These are phyloP conservation scores for Hygrophorus pudorinus DNA, from an alignment of 768 basidiomycete species.

Conservation along the genomic window DNA sequence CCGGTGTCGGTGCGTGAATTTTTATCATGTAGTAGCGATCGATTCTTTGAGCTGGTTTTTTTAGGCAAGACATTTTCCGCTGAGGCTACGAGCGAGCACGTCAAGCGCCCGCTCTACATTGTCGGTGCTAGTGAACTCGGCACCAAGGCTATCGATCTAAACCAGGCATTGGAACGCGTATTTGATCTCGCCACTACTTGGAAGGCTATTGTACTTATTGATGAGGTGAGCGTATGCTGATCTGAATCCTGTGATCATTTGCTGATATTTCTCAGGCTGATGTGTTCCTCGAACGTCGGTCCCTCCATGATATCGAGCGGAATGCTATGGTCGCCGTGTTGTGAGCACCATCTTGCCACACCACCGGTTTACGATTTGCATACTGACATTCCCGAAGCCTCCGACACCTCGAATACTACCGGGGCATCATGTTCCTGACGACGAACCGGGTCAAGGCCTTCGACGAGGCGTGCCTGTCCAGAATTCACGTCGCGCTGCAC, in stretches of 20 bases:
- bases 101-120: slow-evolving; percentile 41
- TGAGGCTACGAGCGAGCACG: slow-evolving; percentile 44
- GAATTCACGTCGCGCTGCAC: slow-evolving; percentile 57
- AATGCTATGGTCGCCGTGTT: slow-evolving; percentile 71
- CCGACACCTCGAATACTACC: slow-evolving; percentile 48
- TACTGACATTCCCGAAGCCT: slow-evolving; percentile 15
- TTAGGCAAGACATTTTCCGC: slow-evolving; percentile 44
- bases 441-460: slow-evolving; percentile 50
- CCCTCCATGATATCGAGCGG: slow-evolving; percentile 50
- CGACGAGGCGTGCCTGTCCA: slow-evolving; percentile 61
- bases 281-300: slow-evolving; percentile 64
- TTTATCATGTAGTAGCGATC: background rate
- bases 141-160: slow-evolving; percentile 33
- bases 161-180: slow-evolving; percentile 33
- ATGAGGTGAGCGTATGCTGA: slow-evolving; percentile 22
- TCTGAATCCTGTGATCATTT: background rate
- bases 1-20: slow-evolving; percentile 38
- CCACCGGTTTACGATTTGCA: background rate
- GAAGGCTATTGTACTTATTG: slow-evolving; percentile 50
- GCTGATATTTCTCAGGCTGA: slow-evolving; percentile 28
- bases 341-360: slow-evolving; percentile 18
- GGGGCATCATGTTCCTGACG: slow-evolving; percentile 47
- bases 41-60: background rate
- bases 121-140: slow-evolving; percentile 49
- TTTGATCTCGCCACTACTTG: slow-evolving; percentile 48